Percentiles rank a stretch among this genome's conserved stretches.
Evolutionary conservation across 345 rosid genomes (phyloP).

Genomic region (Aquilaria malaccensis): DNA sequence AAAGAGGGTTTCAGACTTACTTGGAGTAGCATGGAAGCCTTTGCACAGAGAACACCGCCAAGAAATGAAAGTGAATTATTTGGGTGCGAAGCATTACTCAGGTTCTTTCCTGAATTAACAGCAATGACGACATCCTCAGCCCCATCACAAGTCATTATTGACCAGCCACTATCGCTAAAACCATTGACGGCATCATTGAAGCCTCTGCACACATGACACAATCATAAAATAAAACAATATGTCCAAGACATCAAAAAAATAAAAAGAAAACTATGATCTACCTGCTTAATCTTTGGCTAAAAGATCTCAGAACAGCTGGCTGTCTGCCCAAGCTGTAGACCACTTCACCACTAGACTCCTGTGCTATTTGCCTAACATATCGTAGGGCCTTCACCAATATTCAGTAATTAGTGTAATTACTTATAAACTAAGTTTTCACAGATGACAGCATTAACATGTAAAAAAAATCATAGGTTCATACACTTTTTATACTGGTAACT

Average conservation of each 20-base stretch:
- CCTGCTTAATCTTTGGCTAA: constrained; percentile 97
- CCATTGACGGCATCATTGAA: constrained; percentile 94
- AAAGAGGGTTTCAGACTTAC: constrained; percentile 25
- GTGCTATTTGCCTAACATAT: constrained; percentile 81
- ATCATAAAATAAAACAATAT: too few species aligned
- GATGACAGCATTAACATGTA: too few species aligned
- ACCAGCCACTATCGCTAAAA: constrained; percentile 94
- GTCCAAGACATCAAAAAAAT: background rate
- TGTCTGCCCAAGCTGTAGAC: constrained; percentile 95
- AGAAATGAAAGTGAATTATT: constrained; percentile 55
- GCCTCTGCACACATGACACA: constrained; percentile 43
- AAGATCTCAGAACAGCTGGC: constrained; percentile 89
- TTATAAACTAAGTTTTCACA: too few species aligned
- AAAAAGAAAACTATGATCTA: constrained; percentile 9
- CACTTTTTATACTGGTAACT: too few species aligned
- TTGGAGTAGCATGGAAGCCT: constrained; percentile 98
- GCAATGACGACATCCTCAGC: constrained; percentile 85
- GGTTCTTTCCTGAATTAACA: constrained; percentile 65
- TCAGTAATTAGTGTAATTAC: constrained; percentile 9
- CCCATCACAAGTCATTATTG: constrained; percentile 73
- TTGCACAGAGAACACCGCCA: constrained; percentile 98
- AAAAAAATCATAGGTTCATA: too few species aligned
- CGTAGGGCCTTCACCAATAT: constrained; percentile 63
- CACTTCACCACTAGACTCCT: constrained; percentile 91
- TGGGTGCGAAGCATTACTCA: constrained; percentile 33